Percentiles rank a stretch among this genome's conserved stretches.
Evolutionary conservation across 1,284 basidiomycete species (phyloP).

Genomic region (Malassezia nana): DNA sequence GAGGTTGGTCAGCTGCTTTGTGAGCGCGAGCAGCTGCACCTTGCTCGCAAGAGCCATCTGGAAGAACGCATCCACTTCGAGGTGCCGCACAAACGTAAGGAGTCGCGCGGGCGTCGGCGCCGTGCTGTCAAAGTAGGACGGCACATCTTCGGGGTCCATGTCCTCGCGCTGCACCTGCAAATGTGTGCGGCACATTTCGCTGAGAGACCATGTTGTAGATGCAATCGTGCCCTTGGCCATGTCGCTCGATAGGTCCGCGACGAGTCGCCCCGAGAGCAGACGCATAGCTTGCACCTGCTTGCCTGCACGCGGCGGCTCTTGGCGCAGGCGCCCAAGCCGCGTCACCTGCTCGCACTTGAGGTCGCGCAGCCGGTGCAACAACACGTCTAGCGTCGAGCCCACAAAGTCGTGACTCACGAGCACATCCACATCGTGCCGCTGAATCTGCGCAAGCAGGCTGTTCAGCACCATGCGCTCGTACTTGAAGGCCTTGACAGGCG

Average conservation of each 20-base stretch:
- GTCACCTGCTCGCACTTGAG: slow-evolving; percentile 70
- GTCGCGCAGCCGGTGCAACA: slow-evolving; percentile 83
- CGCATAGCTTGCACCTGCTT: slow-evolving; percentile 68
- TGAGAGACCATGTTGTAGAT: slow-evolving; percentile 79
- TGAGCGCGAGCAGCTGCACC: slow-evolving; percentile 79
- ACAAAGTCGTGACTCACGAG: slow-evolving; percentile 90
- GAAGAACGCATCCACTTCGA: slow-evolving; percentile 85
- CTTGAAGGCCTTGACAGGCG: slow-evolving; percentile 62
- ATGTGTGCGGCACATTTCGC: slow-evolving; percentile 72
- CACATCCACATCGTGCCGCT: slow-evolving; percentile 84
- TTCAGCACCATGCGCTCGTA: slow-evolving; percentile 74
- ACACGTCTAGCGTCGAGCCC: slow-evolving; percentile 79
- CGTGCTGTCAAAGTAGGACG: slow-evolving; percentile 75
- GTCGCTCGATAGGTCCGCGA: slow-evolving; percentile 87
- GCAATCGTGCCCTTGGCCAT: slow-evolving; percentile 75
- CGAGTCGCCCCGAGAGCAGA: slow-evolving; percentile 72
- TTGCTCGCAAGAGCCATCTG: slow-evolving; percentile 88
- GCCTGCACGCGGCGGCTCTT: slow-evolving; percentile 54
- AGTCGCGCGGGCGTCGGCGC: slow-evolving; percentile 68
- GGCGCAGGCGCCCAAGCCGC: slow-evolving; percentile 70
- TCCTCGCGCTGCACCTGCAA: slow-evolving; percentile 57
- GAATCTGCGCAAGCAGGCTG: slow-evolving; percentile 68
- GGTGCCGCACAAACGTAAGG: slow-evolving; percentile 78
- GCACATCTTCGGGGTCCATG: slow-evolving; percentile 89
- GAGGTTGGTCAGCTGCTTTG: slow-evolving; percentile 88